Conservation (phyloP, 2,329 filamentous ascomycete genomes). For the Aureobasidium vineae region DNA sequence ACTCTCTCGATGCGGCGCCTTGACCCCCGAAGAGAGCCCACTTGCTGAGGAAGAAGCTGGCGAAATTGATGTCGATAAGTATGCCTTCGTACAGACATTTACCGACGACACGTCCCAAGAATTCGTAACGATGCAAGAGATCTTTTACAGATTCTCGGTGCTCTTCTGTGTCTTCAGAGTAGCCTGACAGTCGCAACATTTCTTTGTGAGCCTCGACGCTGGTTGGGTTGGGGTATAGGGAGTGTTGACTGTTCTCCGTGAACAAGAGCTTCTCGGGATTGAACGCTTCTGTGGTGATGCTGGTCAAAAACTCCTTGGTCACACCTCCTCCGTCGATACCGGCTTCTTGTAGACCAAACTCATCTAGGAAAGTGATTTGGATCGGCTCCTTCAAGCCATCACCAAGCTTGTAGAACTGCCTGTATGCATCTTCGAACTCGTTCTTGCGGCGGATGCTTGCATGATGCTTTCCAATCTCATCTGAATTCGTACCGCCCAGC, state of each 20-base stretch:
- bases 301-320: constrained; percentile 94
- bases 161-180: constrained; percentile 54
- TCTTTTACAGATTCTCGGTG: constrained; percentile 59
- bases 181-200: constrained; percentile 41
- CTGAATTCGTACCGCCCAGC: constrained; percentile 30
- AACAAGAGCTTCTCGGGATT: constrained; percentile 61
- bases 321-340: constrained; percentile 97
- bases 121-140: constrained; percentile 76
- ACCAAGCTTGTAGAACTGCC: constrained; percentile 76
- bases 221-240: constrained; percentile 84
- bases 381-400: constrained; percentile 91
- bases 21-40: constrained; percentile 76
- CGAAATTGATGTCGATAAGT: constrained; percentile 87
- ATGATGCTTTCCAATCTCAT: constrained; percentile 58
- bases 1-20: constrained; percentile 62
- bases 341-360: constrained; percentile 81
- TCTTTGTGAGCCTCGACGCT: constrained; percentile 21
- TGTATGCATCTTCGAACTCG: constrained; percentile 82
- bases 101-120: constrained; percentile 86
- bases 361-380: constrained; percentile 92
- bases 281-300: constrained; percentile 83
- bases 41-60: constrained; percentile 92
- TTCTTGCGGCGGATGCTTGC: constrained; percentile 75
- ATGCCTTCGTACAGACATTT: constrained; percentile 99
- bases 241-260: constrained; percentile 76